These are phyloP conservation scores for Lodderomyces orthopsilosis DNA, from an alignment of 1,139 yeast species.

Conservation along the genomic window DNA sequence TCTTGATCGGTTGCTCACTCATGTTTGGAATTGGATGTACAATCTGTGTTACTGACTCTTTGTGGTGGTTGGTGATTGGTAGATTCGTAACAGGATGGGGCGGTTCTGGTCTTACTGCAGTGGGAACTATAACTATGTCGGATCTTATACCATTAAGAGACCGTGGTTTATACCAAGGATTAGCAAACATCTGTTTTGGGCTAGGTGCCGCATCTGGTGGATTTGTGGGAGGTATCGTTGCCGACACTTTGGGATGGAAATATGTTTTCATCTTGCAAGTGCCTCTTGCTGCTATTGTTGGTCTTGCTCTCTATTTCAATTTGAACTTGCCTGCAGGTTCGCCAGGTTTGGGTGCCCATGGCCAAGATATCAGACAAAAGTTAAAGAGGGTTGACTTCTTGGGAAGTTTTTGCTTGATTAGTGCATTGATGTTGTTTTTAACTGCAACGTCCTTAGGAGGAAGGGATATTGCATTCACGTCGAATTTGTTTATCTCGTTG, in stretches of 20 bases:
- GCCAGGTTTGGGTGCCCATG: constrained; percentile 46
- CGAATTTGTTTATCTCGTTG: constrained; percentile 31
- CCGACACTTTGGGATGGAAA: constrained; percentile 81
- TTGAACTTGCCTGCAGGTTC: constrained; percentile 49
- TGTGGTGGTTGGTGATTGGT: constrained; percentile 54
- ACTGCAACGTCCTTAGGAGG: constrained; percentile 73
- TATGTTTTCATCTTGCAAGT: constrained; percentile 52
- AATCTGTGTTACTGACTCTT: constrained; percentile 39
- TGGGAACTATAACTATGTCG: constrained; percentile 51
- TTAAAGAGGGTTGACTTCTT: constrained; percentile 64
- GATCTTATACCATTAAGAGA: constrained; percentile 53
- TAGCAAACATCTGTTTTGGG: constrained; percentile 48
- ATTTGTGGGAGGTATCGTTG: constrained; percentile 61
- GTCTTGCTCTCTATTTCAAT: constrained; percentile 32
- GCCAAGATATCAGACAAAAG: constrained; percentile 35
- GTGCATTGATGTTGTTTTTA: constrained; percentile 51
- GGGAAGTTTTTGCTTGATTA: constrained; percentile 64
- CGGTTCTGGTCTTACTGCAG: constrained; percentile 53
- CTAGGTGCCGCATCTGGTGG: constrained; percentile 59
- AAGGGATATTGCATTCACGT: constrained; percentile 43
- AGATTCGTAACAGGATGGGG: constrained; percentile 55
- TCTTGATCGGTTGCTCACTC: constrained; percentile 32
- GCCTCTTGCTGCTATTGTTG: constrained; percentile 61
- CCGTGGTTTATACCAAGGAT: constrained; percentile 53
- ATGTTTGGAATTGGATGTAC: constrained; percentile 41